Evolutionary conservation across 2,329 filamentous ascomycete genomes (phyloP), one percentile per base, ranked within the genome.

Genomic region (Blumeria hordei): DNA sequence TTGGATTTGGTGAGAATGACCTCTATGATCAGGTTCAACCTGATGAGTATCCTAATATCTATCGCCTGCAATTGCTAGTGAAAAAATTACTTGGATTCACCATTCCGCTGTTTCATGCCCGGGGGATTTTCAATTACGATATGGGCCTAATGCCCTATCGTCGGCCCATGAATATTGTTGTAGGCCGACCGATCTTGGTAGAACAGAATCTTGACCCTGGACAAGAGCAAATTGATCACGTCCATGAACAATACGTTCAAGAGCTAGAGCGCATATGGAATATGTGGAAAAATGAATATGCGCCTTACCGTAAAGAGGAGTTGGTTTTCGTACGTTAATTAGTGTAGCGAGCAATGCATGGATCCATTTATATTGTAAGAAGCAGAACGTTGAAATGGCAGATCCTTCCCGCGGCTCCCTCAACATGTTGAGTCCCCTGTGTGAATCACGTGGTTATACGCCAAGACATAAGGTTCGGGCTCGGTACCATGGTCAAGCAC

Each of bases 61-160:
- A 90, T 70, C 80, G 78, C 64, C 69, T 85, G 39, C 92, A 98
- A 69, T 79, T 94, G 70, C 70, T 88, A 33, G 71, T 93, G 56
- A 90, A 96, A 69, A 84, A 83, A 61, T 72, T 83, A 6, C 80
- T 93, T 72, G 93, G 93, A 54, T 98, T 95, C 63, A 96, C 92
- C 0, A 74, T 96, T 10, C 88, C 92, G 0, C 75, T 94, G 33
- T 83, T 95, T 63, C 88, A 94, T 66, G 90, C 88, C 2, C 72
- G 88, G 32, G 90, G 90, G 11, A 81, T 96, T 43, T 94, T 96
- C 70, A 98, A 98, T 68, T 96, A 98, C 65, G 92, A 98, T 66
- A 86, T 95, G 12, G 92, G 92, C 3, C 71, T 96, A 62, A 88
- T 96, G 85, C 92, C 92, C 0, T 96, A 95, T 67, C 80, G 92